Evolutionary conservation across 805 yeast species (phyloP).

Genomic region (Candida fluviatilis): DNA sequence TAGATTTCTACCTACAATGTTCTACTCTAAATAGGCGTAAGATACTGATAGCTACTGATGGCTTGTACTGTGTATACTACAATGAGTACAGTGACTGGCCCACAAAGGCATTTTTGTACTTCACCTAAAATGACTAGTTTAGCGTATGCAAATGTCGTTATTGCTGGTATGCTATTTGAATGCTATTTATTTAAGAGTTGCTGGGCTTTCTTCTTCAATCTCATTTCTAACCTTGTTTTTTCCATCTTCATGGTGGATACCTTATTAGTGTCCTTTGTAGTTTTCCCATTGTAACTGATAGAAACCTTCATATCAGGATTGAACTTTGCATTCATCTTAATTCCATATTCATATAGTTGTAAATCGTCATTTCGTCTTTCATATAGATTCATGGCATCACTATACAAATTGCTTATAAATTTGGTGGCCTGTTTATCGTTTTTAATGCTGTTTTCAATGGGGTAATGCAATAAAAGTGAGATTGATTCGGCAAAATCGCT

Average conservation of each 20-base stretch:
- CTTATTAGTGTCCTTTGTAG: constrained; percentile 14
- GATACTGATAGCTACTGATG: too few species aligned
- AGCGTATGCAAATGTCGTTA: too few species aligned
- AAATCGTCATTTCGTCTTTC: constrained; percentile 31
- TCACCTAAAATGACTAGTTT: too few species aligned
- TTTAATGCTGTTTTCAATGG: constrained; percentile 21
- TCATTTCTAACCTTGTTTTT: constrained; percentile 42
- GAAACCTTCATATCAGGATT: constrained; percentile 33
- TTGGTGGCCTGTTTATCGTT: constrained; percentile 9
- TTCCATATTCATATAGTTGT: constrained; percentile 37
- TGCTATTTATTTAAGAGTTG: constrained; percentile 21
- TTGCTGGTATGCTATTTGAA: too few species aligned
- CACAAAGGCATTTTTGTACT: too few species aligned
- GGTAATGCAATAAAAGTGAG: constrained; percentile 47
- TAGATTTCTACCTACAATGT: too few species aligned
- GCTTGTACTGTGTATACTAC: too few species aligned
- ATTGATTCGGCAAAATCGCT: constrained; percentile 53
- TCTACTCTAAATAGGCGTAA: too few species aligned
- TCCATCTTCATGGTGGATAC: constrained; percentile 42
- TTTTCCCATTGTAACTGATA: constrained; percentile 19
- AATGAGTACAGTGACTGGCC: too few species aligned
- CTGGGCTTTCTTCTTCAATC: constrained; percentile 42
- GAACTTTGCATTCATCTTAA: constrained; percentile 34
- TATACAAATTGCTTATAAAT: constrained; percentile 24
- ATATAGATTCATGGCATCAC: constrained; percentile 31